Evolutionary conservation across 1,284 basidiomycete genomes (phyloP).

Genomic region (Pterula multifida): DNA sequence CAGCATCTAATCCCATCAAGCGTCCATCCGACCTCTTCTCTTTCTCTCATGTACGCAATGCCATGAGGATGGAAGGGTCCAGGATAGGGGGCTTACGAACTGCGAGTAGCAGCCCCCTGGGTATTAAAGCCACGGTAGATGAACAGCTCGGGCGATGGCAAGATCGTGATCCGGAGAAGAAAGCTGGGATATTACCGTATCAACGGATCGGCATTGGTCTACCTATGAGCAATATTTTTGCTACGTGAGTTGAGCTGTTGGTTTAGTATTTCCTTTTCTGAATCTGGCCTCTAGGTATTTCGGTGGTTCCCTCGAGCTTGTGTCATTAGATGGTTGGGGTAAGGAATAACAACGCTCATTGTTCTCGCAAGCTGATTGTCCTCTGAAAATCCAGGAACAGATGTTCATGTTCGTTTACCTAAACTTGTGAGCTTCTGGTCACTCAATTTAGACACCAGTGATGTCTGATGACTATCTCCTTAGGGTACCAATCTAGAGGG

Average conservation of each 20-base stretch:
- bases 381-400: constrained; percentile 48
- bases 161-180: constrained; percentile 25
- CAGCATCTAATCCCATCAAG: constrained; percentile 33
- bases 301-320: constrained; percentile 72
- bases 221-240: constrained; percentile 79
- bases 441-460: too few relatives aligned
- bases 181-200: constrained; percentile 38
- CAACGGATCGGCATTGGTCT: constrained; percentile 67
- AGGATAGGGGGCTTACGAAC: constrained; percentile 60
- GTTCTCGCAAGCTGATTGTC: constrained; percentile 5
- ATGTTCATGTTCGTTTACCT: constrained; percentile 70
- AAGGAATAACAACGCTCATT: constrained; percentile 14
- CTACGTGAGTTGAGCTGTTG: constrained; percentile 41
- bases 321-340: constrained; percentile 79
- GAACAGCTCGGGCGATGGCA: constrained; percentile 55
- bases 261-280: neutral
- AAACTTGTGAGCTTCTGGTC: constrained; percentile 60
- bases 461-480: constrained; percentile 7
- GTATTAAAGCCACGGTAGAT: constrained; percentile 62
- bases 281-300: constrained; percentile 43
- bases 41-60: constrained; percentile 71
- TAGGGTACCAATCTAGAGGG: constrained; percentile 78
- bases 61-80: constrained; percentile 51
- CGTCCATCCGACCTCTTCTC: constrained; percentile 68
- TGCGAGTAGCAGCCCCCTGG: constrained; percentile 46